Conservation (phyloP, 139 green algal genomes). For the Astrephomene gubernaculifera region DNA sequence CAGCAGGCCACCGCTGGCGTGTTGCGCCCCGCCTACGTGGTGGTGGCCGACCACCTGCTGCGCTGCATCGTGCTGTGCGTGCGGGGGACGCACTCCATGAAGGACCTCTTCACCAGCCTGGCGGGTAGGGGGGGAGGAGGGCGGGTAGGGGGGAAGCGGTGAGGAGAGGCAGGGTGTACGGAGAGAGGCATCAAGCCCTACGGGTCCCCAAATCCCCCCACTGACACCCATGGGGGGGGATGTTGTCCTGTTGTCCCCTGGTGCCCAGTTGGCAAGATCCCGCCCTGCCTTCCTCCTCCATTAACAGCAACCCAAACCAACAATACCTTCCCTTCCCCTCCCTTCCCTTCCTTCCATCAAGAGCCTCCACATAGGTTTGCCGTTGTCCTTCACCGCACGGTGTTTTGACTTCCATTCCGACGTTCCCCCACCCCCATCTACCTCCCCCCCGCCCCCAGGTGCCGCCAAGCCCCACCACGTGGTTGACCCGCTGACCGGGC, state of each 20-base stretch:
- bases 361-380: too few species aligned
- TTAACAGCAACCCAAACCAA: too few species aligned
- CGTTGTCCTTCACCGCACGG: too few species aligned
- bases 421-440: conserved; percentile 19
- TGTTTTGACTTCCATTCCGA: too few species aligned
- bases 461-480: conserved; percentile 89
- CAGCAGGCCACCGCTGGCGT: conserved; percentile 77
- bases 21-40: conserved; percentile 83
- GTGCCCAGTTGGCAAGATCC: too few species aligned
- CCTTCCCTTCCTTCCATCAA: background rate
- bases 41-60: conserved; percentile 73
- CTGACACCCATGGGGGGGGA: background rate
- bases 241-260: too few species aligned
- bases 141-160: background rate
- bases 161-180: background rate
- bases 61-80: conserved; percentile 80
- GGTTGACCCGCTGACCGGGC: conserved; percentile 58
- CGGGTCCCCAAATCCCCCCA: too few species aligned
- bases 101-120: conserved; percentile 86
- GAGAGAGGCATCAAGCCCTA: too few species aligned
- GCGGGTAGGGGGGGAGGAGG: conserved; percentile 57
- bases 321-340: background rate
- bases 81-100: conserved; percentile 85
- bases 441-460: conserved; percentile 48
- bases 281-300: too few species aligned